These are phyloP conservation scores for Fimicolochytrium jonesii DNA, from an alignment of 192 early-diverging fungal genomes.

Conservation along the genomic window DNA sequence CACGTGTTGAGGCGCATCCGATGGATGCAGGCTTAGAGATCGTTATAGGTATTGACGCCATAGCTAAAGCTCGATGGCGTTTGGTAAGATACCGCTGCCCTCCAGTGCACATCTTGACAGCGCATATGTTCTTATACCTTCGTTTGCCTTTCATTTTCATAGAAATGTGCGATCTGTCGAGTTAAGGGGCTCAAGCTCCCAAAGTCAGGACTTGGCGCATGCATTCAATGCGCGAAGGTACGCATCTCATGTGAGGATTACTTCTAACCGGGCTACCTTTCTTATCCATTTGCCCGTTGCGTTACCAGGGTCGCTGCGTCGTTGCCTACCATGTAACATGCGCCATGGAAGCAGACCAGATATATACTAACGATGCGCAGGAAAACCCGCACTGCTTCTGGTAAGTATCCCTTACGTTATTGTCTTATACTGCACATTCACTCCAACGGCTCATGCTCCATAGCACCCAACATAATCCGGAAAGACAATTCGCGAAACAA, in stretches of 20 bases:
- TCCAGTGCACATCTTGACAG: no score
- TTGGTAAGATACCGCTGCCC: background rate
- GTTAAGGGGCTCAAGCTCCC: no score
- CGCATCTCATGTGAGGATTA: background rate
- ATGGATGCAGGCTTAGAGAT: constrained; percentile 17
- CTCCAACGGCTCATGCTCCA: background rate
- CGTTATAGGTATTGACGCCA: constrained; percentile 28
- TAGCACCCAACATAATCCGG: constrained; percentile 9
- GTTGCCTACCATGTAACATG: constrained; percentile 50
- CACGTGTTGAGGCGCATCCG: constrained; percentile 16
- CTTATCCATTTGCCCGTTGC: background rate
- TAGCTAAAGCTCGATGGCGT: constrained; percentile 46
- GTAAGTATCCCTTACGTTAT: background rate
- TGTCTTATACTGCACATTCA: background rate
- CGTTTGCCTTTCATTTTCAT: background rate
- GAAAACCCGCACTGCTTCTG: constrained; percentile 9
- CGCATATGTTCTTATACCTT: background rate
- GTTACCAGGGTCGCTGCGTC: constrained; percentile 39
- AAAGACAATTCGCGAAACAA: background rate
- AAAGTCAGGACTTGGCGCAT: constrained; percentile 27
- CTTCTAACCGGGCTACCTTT: background rate
- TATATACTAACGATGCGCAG: background rate
- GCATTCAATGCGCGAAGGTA: constrained; percentile 52
- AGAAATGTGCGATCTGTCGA: constrained; percentile 50
- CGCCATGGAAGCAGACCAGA: constrained; percentile 18